Base-by-base conservation (phyloP, 768 basidiomycete species). In the Rhizopogon vulgaris region DNA sequence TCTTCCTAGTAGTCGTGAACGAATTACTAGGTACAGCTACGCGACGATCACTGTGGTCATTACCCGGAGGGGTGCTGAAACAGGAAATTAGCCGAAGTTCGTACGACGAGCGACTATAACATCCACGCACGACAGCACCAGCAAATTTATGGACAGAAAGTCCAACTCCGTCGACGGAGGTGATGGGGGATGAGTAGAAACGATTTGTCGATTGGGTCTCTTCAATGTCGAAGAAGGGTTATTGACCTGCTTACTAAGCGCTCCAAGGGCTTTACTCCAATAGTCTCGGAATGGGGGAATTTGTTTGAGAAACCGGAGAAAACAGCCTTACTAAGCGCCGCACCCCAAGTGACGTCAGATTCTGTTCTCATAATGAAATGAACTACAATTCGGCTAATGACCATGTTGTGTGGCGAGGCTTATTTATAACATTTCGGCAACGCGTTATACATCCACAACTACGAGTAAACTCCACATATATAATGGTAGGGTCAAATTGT, bases 401-500 rank as follows among this genome's bases (percentile, higher is more conserved):
- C n/a, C n/a, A n/a, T n/a, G n/a, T n/a, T n/a, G n/a, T n/a, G 11
- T 4, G 22, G 3, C 22, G 22, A 22, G 3, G 22, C 22, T 22
- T 22, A 22, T 22, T 22, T 4, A 9, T 22, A 14, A 45, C 25
- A 12, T 3, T 34, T 34, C 22, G 5, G 14, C 12, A 34, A 49
- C 27, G 17, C 27, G 18, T 57, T 50, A 58, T 52, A 77, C 71
- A 49, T 71, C 75, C 6, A 77, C 73, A 46, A 93, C 69, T 30
- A 85, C 84, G 32, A 93, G 73, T 71, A 92, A 75, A 63, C 89
- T 87, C 93, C 94, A 99, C 74, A 94, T 84, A 67, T 87, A 98
- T 69, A 98, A 71, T n/a, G 96, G 95, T 56, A 99, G 74, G 38
- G 90, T 92, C 58, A 99, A 75, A 70, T 99, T 99, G 71, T 99